Evolutionary conservation across 306 rosid genomes (phyloP), one percentile per base, ranked within the genome.

Genomic region (Oxytropis ochrocephala): DNA sequence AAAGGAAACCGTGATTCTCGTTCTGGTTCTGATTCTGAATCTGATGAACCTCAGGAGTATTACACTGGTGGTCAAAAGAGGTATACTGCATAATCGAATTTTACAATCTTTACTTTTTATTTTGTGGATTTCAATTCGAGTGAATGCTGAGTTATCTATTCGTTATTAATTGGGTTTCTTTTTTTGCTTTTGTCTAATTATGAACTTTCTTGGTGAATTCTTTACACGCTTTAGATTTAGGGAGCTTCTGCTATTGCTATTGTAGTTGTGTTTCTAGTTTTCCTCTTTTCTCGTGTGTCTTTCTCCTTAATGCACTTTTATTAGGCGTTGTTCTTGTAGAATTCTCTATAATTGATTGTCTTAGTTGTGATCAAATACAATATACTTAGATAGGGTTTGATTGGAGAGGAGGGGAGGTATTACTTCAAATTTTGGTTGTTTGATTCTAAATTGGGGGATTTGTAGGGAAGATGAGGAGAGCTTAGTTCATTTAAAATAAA

Each of bases 41-140:
- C 89, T 1, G 98, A 94, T 72, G 95, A 88, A 42, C 84, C 89
- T 2, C 89, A 78, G 44, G 96, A 94, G 76, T 87, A 85, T 63
- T 91, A 88, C 77, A 71, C 97, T 13, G 97, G 99, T 27, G 99
- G 99, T 8, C 85, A 94, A 83, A 90, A 88, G 75, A 91, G 99
- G 97, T 92, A 69, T n/a, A 7, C 7, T 63, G 6, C 7, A 33
- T 0, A 17, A 58, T 59, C 47, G 0, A 17, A 39, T 61, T 39
- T 61, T 11, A 0, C 18, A 1, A 33, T 59, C 2, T 58, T 58
- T 58, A 21, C 14, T 16, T 14, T 8, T 36, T 9, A 2, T 55
- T n/a, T n/a, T 33, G 3, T 57, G 19, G 12, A 32, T 56, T 55
- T 55, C 16, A 16, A 17, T 60, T 49, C 7, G 49, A 2, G 13